Base-by-base conservation (phyloP, 345 rosid genomes). In the Syzygium oleosum region DNA sequence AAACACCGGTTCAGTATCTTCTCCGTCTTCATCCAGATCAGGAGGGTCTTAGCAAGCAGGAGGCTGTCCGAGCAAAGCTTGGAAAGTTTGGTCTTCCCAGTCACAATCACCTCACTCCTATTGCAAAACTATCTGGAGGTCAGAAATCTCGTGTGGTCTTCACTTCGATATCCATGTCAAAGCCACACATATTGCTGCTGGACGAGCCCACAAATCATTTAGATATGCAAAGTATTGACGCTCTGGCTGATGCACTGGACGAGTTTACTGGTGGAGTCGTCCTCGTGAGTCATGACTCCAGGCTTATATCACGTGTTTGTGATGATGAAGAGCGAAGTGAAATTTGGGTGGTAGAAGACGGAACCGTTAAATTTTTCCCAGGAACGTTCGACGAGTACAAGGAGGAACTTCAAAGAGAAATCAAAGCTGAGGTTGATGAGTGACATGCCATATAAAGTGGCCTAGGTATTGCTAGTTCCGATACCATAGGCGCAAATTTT, bases 181-280 rank as follows among this genome's bases (percentile, higher is more conserved):
- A 87, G 88, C 99, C 99, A 27, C 99, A 96, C 91, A 96, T 97
- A 84, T 87, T 97, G 84, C 93, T 98, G 53, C 89, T 98, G 53
- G 99, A 96, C 51, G 99, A 98, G 90, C 99, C 99, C 6, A 96
- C 99, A 56, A 98, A 98, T 88, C 99, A 98, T 89, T 89, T 98
- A 78, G 99, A 98, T 88, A 96, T 98, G 99, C 98, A 98, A 92
- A 98, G 98, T 87, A 98, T 98, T 51, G 99, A 96, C 88, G 98
- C 99, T 4, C 88, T 98, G 91, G 99, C 99, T 1, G 96, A 95
- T 90, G 99, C 98, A 1, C 92, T 98, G 7, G 98, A 98, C 29
- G 98, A 97, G 91, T 97, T 96, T 85, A 93, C 94, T 19, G 98
- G 99, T 27, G 99, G 99, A 85, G 96, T 97, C 52, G 98, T 97